Conservation (phyloP, 495 filamentous ascomycete species). For the Lophium mytilinum region DNA sequence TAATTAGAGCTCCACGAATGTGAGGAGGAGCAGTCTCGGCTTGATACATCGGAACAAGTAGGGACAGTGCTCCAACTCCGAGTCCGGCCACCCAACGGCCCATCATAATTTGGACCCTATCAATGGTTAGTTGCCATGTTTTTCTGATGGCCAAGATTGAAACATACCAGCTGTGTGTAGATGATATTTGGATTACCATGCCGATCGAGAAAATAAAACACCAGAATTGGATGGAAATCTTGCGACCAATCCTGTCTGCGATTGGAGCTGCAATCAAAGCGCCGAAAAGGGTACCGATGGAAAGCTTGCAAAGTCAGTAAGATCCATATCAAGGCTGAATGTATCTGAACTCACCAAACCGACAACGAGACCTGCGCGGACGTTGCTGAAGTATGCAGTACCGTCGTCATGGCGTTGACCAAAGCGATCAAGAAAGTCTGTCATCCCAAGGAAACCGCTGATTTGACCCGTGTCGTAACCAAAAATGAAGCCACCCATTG, state of each 20-base stretch:
- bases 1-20: conserved; percentile 31
- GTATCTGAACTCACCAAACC: conserved; percentile 16
- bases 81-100: conserved; percentile 33
- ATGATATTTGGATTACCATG: conserved; percentile 31
- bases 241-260: conserved; percentile 28
- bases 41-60: conserved; percentile 35
- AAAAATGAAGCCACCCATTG: conserved; percentile 30
- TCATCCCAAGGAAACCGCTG: conserved; percentile 31
- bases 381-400: conserved; percentile 21
- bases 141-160: conserved; percentile 29
- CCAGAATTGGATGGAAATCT: conserved; percentile 24
- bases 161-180: conserved; percentile 21
- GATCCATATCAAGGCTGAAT: background rate
- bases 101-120: conserved; percentile 27
- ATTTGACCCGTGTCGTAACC: conserved; percentile 27
- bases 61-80: conserved; percentile 30
- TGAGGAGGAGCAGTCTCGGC: conserved; percentile 33
- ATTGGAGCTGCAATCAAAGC: conserved; percentile 26
- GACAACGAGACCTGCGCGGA: conserved; percentile 29
- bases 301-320: conserved; percentile 20
- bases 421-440: conserved; percentile 27
- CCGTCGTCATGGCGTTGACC: conserved; percentile 6
- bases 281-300: conserved; percentile 32
- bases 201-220: conserved; percentile 27
- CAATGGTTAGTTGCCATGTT: conserved; percentile 30